phyloP scores from a whole-genome alignment of 805 yeast genomes.

The Hanseniaspora occidentalis region DNA sequence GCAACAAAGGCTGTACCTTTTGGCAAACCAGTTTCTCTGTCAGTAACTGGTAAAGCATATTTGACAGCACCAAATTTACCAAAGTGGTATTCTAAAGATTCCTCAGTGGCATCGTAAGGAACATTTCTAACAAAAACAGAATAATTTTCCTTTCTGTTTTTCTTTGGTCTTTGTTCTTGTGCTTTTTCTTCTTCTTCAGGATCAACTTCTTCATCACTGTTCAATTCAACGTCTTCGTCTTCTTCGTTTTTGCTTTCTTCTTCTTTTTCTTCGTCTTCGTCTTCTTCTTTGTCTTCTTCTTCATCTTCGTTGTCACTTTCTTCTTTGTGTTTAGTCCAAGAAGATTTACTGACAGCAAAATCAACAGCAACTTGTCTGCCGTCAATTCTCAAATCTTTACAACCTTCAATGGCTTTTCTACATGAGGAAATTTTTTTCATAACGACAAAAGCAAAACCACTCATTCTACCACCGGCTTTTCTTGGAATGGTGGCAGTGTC shows the following conservation, averaged over 20 bases:
- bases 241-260: slow-evolving; percentile 27
- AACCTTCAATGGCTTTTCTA: slow-evolving; percentile 63
- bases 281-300: slow-evolving; percentile 26
- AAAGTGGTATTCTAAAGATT: slow-evolving; percentile 67
- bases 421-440: slow-evolving; percentile 76
- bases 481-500: slow-evolving; percentile 83
- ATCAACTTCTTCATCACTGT: slow-evolving; percentile 22
- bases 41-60: slow-evolving; percentile 89
- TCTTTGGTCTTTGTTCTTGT: slow-evolving; percentile 25
- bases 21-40: slow-evolving; percentile 72
- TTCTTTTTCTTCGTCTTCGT: slow-evolving; percentile 23
- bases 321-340: slow-evolving; percentile 56
- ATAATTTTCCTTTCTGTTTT: slow-evolving; percentile 53
- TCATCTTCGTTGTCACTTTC: slow-evolving; percentile 31
- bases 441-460: slow-evolving; percentile 90
- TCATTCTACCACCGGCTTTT: slow-evolving; percentile 76
- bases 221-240: slow-evolving; percentile 23
- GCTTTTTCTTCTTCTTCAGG: slow-evolving; percentile 24
- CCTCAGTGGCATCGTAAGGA: slow-evolving; percentile 88
- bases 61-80: slow-evolving; percentile 71
- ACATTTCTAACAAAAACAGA: slow-evolving; percentile 84
- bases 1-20: slow-evolving; percentile 95
- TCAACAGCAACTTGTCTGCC: slow-evolving; percentile 92
- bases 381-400: slow-evolving; percentile 64
- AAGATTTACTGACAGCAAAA: slow-evolving; percentile 78